These are phyloP conservation scores for Colletotrichum horii DNA, from an alignment of 2,329 filamentous ascomycete species.

Conservation along the genomic window DNA sequence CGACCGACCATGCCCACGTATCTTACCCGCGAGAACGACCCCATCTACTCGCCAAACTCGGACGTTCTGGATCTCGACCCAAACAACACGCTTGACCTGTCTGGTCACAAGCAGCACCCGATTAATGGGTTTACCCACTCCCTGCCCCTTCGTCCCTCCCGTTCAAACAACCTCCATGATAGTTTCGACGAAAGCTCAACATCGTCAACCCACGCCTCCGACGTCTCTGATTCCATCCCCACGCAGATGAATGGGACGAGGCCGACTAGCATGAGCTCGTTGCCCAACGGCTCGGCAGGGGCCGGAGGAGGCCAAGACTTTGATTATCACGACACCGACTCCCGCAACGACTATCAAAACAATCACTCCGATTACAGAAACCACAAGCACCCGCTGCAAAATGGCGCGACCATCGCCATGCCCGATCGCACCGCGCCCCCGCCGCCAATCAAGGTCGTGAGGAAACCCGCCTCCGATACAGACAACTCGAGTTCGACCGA, in stretches of 20 bases:
- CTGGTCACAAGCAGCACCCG: slow-evolving; percentile 33
- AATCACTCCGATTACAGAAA: slow-evolving; percentile 37
- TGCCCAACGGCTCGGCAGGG: slow-evolving; percentile 54
- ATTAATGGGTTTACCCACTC: slow-evolving; percentile 36
- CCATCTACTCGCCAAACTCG: slow-evolving; percentile 44
- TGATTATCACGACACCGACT: slow-evolving; percentile 30
- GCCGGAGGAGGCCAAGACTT: slow-evolving; percentile 37
- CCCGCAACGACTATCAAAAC: slow-evolving; percentile 21
- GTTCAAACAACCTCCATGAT: slow-evolving; percentile 52
- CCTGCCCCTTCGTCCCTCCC: slow-evolving; percentile 39
- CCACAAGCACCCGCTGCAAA: slow-evolving; percentile 26
- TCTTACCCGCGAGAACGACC: slow-evolving; percentile 50
- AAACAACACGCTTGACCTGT: slow-evolving; percentile 40
- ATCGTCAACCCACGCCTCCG: slow-evolving; percentile 58
- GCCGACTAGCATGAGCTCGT: slow-evolving; percentile 62
- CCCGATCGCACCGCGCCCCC: slow-evolving; percentile 30
- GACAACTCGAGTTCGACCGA: slow-evolving; percentile 34
- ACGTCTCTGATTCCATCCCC: slow-evolving; percentile 50
- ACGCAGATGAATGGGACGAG: slow-evolving; percentile 42
- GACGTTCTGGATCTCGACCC: slow-evolving; percentile 51
- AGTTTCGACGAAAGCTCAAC: slow-evolving; percentile 61
- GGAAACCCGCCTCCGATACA: slow-evolving; percentile 22
- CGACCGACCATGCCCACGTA: slow-evolving; percentile 56
- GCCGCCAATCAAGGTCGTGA: slow-evolving; percentile 17
- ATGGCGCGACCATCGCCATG: slow-evolving; percentile 28